Conservation (phyloP, 2,329 filamentous ascomycete species). For the Pseudocercospora eumusae region DNA sequence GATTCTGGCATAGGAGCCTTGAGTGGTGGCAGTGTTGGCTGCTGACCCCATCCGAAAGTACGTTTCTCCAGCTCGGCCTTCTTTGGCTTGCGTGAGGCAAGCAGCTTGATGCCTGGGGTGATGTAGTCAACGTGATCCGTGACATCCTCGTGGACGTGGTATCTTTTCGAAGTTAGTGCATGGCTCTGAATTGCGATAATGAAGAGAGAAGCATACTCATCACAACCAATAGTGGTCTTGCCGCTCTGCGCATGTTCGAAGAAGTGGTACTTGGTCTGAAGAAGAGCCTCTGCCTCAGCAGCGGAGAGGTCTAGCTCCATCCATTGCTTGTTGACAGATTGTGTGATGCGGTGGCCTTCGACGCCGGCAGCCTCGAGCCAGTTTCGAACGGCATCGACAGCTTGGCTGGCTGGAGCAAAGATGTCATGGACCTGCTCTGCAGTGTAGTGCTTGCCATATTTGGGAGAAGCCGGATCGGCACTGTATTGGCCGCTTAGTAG, state of each 20-base stretch:
- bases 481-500: background rate
- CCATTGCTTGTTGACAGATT: conserved; percentile 43
- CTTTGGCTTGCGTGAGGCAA: conserved; percentile 16
- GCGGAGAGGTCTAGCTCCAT: conserved; percentile 47
- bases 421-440: conserved; percentile 45
- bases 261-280: conserved; percentile 57
- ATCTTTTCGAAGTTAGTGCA: conserved; percentile 3
- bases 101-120: conserved; percentile 56
- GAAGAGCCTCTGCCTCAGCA: conserved; percentile 43
- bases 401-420: conserved; percentile 43
- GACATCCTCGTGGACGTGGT: conserved; percentile 52
- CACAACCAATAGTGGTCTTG: conserved; percentile 43
- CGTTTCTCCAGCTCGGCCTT: conserved; percentile 27
- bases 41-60: conserved; percentile 24
- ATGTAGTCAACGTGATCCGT: conserved; percentile 58
- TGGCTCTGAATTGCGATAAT: background rate
- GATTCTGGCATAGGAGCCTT: conserved; percentile 18
- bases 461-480: conserved; percentile 30
- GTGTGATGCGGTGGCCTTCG: conserved; percentile 37
- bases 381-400: conserved; percentile 41
- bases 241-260: conserved; percentile 60
- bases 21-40: conserved; percentile 21
- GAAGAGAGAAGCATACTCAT: conserved; percentile 38
- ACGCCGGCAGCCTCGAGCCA: conserved; percentile 44
- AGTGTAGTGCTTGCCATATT: conserved; percentile 46